Evolutionary conservation across 1,284 basidiomycete genomes (phyloP).

Genomic region (Melampsora americana): DNA sequence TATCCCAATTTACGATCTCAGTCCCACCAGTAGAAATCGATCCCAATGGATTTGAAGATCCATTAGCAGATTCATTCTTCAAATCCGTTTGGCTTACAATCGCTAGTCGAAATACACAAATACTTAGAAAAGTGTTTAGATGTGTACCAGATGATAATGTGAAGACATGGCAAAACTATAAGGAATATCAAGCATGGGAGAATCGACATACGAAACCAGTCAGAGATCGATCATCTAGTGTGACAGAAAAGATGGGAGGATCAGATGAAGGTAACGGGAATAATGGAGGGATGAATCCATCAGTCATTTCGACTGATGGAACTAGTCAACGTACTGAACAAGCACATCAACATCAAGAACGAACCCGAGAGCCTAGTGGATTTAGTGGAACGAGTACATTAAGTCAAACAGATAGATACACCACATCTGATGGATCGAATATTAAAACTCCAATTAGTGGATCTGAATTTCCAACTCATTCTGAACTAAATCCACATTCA

Average conservation of each 20-base stretch:
- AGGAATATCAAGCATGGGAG: conserved; percentile 62
- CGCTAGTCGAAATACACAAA: conserved; percentile 68
- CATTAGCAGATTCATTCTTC: conserved; percentile 79
- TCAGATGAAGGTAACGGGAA: conserved; percentile 58
- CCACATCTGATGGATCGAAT: too few species aligned
- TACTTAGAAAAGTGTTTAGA: conserved; percentile 88
- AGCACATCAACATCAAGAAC: neutral
- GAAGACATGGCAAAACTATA: conserved; percentile 91
- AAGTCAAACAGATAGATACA: neutral
- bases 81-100: conserved; percentile 79
- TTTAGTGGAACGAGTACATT: conserved; percentile 5
- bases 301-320: neutral
- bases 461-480: neutral
- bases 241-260: conserved; percentile 65
- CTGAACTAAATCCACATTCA: conserved; percentile 34
- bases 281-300: conserved; percentile 44
- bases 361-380: conserved; percentile 3
- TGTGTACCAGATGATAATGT: conserved; percentile 84
- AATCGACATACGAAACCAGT: conserved; percentile 17
- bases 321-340: neutral
- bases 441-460: neutral
- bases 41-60: conserved; percentile 77
- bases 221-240: conserved; percentile 22
- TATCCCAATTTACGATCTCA: conserved; percentile 58
- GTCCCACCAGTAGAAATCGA: conserved; percentile 69